These are phyloP conservation scores for Beauveria scarabaeidicola DNA, from an alignment of 2,329 filamentous ascomycete species.

Conservation along the genomic window DNA sequence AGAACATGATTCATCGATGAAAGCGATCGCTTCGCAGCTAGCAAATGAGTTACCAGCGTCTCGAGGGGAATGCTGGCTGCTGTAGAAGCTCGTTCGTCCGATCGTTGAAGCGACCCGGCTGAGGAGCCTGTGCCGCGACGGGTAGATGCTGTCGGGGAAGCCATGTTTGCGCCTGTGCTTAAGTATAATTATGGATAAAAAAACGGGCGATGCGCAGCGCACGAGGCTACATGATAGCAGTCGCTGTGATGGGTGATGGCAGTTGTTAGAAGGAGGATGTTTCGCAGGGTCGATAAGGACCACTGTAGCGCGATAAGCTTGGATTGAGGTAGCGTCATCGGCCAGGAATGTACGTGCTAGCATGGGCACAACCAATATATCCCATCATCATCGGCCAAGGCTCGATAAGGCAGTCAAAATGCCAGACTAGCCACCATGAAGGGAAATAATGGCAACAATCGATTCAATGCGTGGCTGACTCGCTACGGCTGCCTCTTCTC, in stretches of 20 bases:
- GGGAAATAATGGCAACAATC: neutral
- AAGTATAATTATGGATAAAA: neutral
- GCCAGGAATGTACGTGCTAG: neutral
- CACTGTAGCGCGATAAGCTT: constrained; percentile 5
- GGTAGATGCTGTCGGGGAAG: constrained; percentile 27
- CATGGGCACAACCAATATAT: neutral
- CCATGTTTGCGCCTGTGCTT: constrained; percentile 22
- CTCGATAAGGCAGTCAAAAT: neutral
- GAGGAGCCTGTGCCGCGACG: constrained; percentile 31
- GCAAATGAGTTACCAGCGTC: constrained; percentile 71
- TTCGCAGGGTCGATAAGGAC: constrained; percentile 1
- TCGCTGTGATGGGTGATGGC: neutral
- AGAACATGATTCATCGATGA: constrained; percentile 76
- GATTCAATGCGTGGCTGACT: neutral
- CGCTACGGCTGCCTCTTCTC: neutral
- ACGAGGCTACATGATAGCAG: constrained; percentile 9
- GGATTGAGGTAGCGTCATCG: constrained; percentile 6
- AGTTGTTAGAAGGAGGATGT: neutral
- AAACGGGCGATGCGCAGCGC: neutral
- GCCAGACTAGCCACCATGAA: neutral
- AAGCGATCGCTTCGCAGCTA: constrained; percentile 80
- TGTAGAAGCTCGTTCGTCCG: constrained; percentile 9
- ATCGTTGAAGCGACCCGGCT: constrained; percentile 22
- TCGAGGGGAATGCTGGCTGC: constrained; percentile 46
- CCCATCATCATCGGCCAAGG: neutral